Base-by-base conservation (phyloP, 768 basidiomycete species). In the Roridomyces roridus region DNA sequence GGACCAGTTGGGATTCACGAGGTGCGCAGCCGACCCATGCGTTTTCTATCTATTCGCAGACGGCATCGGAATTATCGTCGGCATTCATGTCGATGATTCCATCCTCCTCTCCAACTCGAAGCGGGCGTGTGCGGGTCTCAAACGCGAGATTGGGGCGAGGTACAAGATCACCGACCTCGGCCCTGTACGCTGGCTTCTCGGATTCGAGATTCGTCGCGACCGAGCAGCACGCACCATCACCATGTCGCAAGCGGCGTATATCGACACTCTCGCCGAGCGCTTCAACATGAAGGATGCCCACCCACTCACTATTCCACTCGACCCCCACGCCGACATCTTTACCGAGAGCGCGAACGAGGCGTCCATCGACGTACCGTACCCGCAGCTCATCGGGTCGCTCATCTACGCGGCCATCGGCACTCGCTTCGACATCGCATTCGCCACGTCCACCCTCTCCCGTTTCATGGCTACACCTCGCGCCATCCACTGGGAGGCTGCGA, bases 151-250 rank as follows among this genome's bases (percentile, higher is more conserved):
- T 15, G 31, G 11, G 3, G 4, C 24, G 8, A 47, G 61, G 28
- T 57, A 73, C 34, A 57, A 70, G 20, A 69, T 74, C 7, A 67
- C 63, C 0, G 71, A 75, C 36, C 21, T 70, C 1, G 69, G 72
- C 0, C 55, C 67, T 10, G 45, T 74, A 0, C 65, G 67, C 18
- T 73, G 69, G 70, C 49, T 74, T 1, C 51, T 75, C 0, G 72
- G 74, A 20, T 63, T 69, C 17, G 55, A 68, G 18, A 61, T 70
- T 21, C 54, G 35, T 20, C 39, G 60, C 2, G 51, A 60, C 18
- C 45, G 64, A 8, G 62, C 12, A 5, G 34, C 31, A 3, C 46
- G 61, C 6, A 70, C 60, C 6, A 42, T 73, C 8, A 47, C 61
- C 1, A 52, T 63, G 24, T 50, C 47, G 14, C 61, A 68, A 3